Base-by-base conservation (phyloP, 73 alveolate genomes). In the Paramecium octaurelia region DNA sequence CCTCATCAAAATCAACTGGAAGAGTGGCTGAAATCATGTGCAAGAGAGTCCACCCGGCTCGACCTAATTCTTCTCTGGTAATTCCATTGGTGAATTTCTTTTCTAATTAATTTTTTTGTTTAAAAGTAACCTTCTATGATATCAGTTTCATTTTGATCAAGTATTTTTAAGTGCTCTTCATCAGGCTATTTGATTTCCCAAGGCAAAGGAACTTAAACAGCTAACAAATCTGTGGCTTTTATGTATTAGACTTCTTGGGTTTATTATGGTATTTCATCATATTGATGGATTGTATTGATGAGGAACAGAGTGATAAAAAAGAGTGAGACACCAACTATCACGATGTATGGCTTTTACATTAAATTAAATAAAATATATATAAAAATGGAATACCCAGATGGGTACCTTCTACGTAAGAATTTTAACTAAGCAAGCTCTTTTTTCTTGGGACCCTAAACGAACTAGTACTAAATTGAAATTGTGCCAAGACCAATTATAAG, bases 21-120 rank as follows among this genome's bases (percentile, higher is more conserved):
- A 70, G 60, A 34, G 94, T 89, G 48, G 94, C 94, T 20, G 94
- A 89, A 8, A 89, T 89, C 94, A 89, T 89, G 38, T 89, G 94
- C 42, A 89, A 89, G 0, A 89, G 46, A 43, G 88, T 71, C 94
- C 94, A 89, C 11, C 94, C 94, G 6, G 64, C 40, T 4, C 34
- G 46, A 8, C 94, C 94, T 12, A 89, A 43, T 46, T 89, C 84
- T 14, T 43, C 80, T 46, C 94, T 89, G 44, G 94, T 89, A n/a
- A 89, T 89, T 14, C 84, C 84, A 27, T 14, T 31, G n/a, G 23
- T 64, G 46, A 80, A 80, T 48, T 80, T 40, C 24, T 24, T 21
- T 42, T 80, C 91, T 80, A 64, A 11, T 1, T 23, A 8, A 3
- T 1, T 11, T 31, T 23, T 64, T 11, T 21, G 8, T 54, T 18